Evolutionary conservation across 164 flowering plant species (phyloP).

Genomic region (Umbilicus rupestris): DNA sequence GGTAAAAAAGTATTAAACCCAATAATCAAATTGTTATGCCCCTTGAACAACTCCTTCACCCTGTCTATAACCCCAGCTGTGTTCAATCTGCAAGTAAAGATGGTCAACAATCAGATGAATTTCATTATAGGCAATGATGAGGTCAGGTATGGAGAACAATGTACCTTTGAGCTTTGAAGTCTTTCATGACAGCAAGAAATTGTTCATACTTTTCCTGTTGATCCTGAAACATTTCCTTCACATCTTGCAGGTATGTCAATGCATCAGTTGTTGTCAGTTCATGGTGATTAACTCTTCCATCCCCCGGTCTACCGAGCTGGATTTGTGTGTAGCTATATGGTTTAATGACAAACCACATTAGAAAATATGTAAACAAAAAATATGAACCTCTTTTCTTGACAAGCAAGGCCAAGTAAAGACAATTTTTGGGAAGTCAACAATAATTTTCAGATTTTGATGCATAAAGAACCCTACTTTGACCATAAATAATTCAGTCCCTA

Average conservation of each 20-base stretch:
- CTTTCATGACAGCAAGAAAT: constrained; percentile 9
- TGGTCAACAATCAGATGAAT: not conserved
- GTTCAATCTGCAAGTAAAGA: constrained; percentile 4
- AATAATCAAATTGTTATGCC: constrained; percentile 2
- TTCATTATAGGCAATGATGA: not conserved
- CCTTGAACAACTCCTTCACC: constrained; percentile 8
- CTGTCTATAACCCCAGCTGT: constrained; percentile 8
- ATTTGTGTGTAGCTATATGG: not conserved
- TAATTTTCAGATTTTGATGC: not conserved
- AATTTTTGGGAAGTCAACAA: not conserved
- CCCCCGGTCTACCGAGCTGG: not conserved
- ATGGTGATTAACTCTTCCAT: not conserved
- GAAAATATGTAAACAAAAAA: not conserved
- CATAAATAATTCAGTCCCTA: not conserved
- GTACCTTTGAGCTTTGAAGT: constrained; percentile 8
- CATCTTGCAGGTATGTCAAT: constrained; percentile 9
- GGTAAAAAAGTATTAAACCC: constrained; percentile 6
- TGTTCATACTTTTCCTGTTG: constrained; percentile 2
- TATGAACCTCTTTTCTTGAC: not conserved
- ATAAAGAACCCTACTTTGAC: too few species aligned
- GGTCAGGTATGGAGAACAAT: not conserved
- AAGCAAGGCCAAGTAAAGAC: not conserved
- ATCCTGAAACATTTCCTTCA: constrained; percentile 6
- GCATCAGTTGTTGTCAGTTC: constrained; percentile 5
- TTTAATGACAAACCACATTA: not conserved